Evolutionary conservation across 768 basidiomycete genomes (phyloP).

Genomic region (Tylopilus felleus): DNA sequence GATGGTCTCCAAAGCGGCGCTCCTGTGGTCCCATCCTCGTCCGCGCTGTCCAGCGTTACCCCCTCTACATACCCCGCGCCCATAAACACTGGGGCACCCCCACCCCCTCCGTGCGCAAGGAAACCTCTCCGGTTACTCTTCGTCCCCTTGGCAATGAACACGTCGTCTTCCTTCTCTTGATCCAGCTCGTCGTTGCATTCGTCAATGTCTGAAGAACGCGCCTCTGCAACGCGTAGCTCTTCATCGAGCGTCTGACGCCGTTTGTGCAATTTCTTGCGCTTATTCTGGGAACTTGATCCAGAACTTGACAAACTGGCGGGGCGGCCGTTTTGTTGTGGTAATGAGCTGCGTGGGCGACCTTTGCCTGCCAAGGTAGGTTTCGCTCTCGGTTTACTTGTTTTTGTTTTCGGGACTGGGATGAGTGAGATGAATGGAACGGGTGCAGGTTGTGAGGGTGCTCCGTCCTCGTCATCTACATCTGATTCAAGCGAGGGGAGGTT

Average conservation of each 20-base stretch:
- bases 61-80: conserved; percentile 64
- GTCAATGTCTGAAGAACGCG: conserved; percentile 29
- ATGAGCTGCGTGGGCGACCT: conserved; percentile 13
- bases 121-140: conserved; percentile 56
- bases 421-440: conserved; percentile 24
- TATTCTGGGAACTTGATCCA: conserved; percentile 14
- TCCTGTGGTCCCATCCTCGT: conserved; percentile 1
- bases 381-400: conserved; percentile 9
- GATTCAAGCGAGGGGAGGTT: conserved; percentile 9
- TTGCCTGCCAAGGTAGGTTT: conserved; percentile 18
- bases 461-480: conserved; percentile 29
- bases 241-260: conserved; percentile 63
- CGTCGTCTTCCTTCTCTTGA: conserved; percentile 40
- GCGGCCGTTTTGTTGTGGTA: conserved; percentile 1
- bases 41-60: conserved; percentile 33
- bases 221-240: conserved; percentile 52
- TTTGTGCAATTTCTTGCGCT: conserved; percentile 20
- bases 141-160: conserved; percentile 53
- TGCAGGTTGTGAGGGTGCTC: background rate
- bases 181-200: conserved; percentile 38
- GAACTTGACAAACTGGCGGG: conserved; percentile 4
- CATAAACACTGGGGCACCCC: conserved; percentile 68
- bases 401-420: conserved; percentile 18
- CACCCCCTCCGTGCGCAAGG: conserved; percentile 71
- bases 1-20: background rate